Evolutionary conservation across 2,329 filamentous ascomycete species (phyloP), one percentile per base, ranked within the genome.

Genomic region (Neospermospora avenae): DNA sequence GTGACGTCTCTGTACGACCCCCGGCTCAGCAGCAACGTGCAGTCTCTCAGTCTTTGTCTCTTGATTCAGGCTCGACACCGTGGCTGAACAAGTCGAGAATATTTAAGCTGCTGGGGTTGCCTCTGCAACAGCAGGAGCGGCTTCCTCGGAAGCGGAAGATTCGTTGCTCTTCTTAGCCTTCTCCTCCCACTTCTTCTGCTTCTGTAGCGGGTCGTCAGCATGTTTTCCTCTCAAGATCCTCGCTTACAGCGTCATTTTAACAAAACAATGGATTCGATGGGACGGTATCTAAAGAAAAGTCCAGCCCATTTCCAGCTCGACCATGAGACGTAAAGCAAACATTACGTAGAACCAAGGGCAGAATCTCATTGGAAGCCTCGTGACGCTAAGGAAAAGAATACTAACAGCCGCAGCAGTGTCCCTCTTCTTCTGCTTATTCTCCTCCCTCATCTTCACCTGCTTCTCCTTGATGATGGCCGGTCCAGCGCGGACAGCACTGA

Each of bases 401-500:
- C 54, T 37, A 18, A 56, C 54, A 18, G 52, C 51, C 1, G 73
- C 73, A 3, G 69, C 66, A 2, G 71, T 55, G 64, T 75, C n/a
- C 3, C 59, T 58, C 41, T 70, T 64, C 18, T 76, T 60, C 45
- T 68, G 63, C 28, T 71, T 67, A 5, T 78, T 60, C 20, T 59
- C 73, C 51, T 63, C 67, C 1, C 69, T 63, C 4, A 76, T 70
- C 35, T 71, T 73, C 13, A 57, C 65, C 31, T 73, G 71, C 57
- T 77, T 78, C 61, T 74, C 72, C 7, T 62, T 62, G 57, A 82
- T 56, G 3, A 82, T 62, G 0, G 63, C 65, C 8, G 68, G 67
- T 24, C 63, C 57, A 2, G 63, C 58, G 16, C 34, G 41, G 2
- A 67, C 22, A 4, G 61, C 65, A 18, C 51, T 37, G 56, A 57